These are phyloP conservation scores for Daldinia bambusicola DNA, from an alignment of 495 filamentous ascomycete species.

Conservation along the genomic window DNA sequence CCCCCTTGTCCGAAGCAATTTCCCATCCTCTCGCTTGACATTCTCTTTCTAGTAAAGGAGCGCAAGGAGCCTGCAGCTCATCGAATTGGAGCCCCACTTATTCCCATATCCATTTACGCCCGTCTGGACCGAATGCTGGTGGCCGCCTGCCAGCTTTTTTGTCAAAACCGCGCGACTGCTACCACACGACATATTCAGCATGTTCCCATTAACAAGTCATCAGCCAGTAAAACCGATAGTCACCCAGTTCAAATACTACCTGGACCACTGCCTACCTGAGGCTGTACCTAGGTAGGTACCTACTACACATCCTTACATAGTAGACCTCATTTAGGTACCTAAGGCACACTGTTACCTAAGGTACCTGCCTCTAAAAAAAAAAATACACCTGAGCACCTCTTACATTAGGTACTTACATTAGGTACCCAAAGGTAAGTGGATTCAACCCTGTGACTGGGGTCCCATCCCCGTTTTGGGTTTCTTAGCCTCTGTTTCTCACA, in stretches of 20 bases:
- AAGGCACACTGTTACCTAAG: too few relatives aligned
- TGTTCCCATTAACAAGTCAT: constrained; percentile 38
- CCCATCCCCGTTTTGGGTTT: constrained; percentile 3
- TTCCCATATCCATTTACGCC: constrained; percentile 18
- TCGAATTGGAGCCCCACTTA: constrained; percentile 37
- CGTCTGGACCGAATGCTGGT: not conserved
- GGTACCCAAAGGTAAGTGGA: not conserved
- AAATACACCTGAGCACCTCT: too few relatives aligned
- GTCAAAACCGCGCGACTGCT: constrained; percentile 10
- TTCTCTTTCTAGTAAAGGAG: constrained; percentile 38
- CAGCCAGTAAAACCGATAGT: constrained; percentile 26
- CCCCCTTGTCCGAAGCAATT: constrained; percentile 42
- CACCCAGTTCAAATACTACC: constrained; percentile 21
- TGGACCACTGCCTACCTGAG: too few relatives aligned
- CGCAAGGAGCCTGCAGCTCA: constrained; percentile 32
- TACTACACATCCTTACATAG: too few relatives aligned
- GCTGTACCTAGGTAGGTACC: too few relatives aligned
- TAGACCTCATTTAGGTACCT: too few relatives aligned
- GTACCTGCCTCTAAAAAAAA: not conserved
- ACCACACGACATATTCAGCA: constrained; percentile 6
- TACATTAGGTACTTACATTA: constrained; percentile 7
- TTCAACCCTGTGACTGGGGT: constrained; percentile 16
- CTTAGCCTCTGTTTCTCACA: constrained; percentile 32
- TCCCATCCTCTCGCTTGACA: constrained; percentile 41
- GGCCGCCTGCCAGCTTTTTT: constrained; percentile 15